Conservation (phyloP, 768 basidiomycete species). For the Mycena maculata region DNA sequence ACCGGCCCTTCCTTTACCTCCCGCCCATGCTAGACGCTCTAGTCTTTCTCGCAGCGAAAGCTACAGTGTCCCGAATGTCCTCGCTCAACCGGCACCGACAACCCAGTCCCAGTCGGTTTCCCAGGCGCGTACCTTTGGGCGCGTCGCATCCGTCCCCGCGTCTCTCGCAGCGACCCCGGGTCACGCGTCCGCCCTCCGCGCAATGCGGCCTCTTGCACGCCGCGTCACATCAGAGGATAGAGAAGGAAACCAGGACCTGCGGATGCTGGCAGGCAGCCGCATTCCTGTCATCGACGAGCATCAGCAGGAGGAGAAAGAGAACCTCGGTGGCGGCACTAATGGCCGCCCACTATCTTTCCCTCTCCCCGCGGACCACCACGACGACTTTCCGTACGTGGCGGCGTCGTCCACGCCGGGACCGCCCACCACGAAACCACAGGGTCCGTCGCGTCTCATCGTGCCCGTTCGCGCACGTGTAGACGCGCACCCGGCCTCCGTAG, state of each 20-base stretch:
- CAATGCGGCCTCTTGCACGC: slow-evolving; percentile 46
- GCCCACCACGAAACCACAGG: slow-evolving; percentile 30
- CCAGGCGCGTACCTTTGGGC: slow-evolving; percentile 69
- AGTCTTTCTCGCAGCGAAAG: slow-evolving; percentile 42
- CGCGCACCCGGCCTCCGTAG: slow-evolving; percentile 25
- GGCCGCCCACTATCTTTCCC: slow-evolving; percentile 31
- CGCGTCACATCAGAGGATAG: slow-evolving; percentile 58
- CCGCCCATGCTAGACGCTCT: slow-evolving; percentile 39
- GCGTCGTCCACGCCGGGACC: slow-evolving; percentile 30
- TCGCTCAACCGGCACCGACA: slow-evolving; percentile 38
- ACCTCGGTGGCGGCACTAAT: slow-evolving; percentile 49
- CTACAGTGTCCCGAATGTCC: slow-evolving; percentile 40
- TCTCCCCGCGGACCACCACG: slow-evolving; percentile 43
- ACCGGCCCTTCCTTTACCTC: slow-evolving; percentile 26
- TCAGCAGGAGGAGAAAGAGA: slow-evolving; percentile 62
- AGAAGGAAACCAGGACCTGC: slow-evolving; percentile 42
- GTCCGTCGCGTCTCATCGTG: slow-evolving; percentile 25
- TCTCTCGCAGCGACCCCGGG: slow-evolving; percentile 46
- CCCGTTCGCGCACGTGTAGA: slow-evolving; percentile 28
- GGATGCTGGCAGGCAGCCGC: slow-evolving; percentile 33
- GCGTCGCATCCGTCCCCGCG: slow-evolving; percentile 74
- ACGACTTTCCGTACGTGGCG: slow-evolving; percentile 45
- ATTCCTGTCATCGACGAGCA: slow-evolving; percentile 33
- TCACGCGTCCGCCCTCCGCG: slow-evolving; percentile 41
- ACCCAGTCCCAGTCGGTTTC: slow-evolving; percentile 37